Conservation (phyloP, 139 green algal species). For the Spirogloea muscicola region DNA sequence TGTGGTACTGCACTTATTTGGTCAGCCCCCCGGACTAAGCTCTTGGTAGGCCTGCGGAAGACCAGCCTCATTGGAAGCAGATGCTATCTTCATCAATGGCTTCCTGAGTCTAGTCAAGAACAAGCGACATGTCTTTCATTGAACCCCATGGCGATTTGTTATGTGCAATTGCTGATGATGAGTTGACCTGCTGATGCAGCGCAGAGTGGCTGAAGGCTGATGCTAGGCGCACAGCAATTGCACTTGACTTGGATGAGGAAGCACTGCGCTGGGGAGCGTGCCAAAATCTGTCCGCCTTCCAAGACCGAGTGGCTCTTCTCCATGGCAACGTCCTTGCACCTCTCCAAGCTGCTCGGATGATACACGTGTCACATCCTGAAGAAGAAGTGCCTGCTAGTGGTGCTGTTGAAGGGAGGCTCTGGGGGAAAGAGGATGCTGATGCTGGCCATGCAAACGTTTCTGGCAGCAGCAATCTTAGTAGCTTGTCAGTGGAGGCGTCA, state of each 20-base stretch:
- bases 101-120: too few relatives aligned
- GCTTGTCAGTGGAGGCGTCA: not conserved
- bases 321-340: slow-evolving; percentile 32
- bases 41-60: too few relatives aligned
- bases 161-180: too few relatives aligned
- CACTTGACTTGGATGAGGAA: slow-evolving; percentile 35
- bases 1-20: slow-evolving; percentile 44
- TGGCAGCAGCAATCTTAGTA: not conserved
- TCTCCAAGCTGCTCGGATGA: not conserved
- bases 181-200: too few relatives aligned
- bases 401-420: not conserved
- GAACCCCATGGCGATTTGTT: too few relatives aligned
- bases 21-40: slow-evolving; percentile 14
- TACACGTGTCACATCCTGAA: not conserved
- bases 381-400: not conserved
- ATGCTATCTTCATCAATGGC: too few relatives aligned
- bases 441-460: not conserved
- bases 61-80: too few relatives aligned
- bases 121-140: too few relatives aligned
- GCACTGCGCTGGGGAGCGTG: slow-evolving; percentile 18
- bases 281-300: slow-evolving; percentile 23
- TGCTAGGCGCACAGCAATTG: slow-evolving; percentile 25
- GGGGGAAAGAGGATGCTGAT: not conserved
- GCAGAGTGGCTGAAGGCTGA: slow-evolving; percentile 35
- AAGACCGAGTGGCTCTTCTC: slow-evolving; percentile 9